These are phyloP conservation scores for Ilex paraguariensis DNA, from an alignment of 305 asterid genomes.

Conservation along the genomic window DNA sequence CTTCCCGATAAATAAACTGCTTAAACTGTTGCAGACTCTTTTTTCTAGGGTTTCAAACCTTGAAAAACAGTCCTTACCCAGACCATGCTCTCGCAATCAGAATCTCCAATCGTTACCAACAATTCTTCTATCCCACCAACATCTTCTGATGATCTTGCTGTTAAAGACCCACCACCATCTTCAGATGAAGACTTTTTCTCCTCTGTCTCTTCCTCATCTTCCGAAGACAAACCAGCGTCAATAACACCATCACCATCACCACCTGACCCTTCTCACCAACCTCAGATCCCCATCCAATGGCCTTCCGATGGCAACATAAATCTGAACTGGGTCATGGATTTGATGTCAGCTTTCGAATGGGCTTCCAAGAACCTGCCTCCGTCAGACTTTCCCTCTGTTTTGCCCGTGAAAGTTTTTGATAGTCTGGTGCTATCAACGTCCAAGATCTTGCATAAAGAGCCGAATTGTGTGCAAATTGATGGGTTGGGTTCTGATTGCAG, in stretches of 20 bases:
- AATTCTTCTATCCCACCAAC: too few relatives aligned
- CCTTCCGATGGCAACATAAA: constrained; percentile 53
- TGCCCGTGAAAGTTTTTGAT: constrained; percentile 72
- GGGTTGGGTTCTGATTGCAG: constrained; percentile 36
- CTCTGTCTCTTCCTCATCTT: constrained; percentile 45
- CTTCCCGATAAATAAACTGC: too few relatives aligned
- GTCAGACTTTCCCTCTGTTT: constrained; percentile 55
- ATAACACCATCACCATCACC: constrained; percentile 32
- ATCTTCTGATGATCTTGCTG: too few relatives aligned
- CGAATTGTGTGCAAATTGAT: constrained; percentile 63
- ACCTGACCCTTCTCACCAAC: constrained; percentile 24
- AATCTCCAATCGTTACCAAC: too few relatives aligned
- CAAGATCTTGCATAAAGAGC: constrained; percentile 86
- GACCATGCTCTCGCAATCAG: too few relatives aligned
- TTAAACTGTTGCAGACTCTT: too few relatives aligned
- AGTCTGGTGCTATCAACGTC: constrained; percentile 63
- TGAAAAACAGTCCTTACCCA: too few relatives aligned
- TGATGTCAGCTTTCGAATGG: constrained; percentile 79
- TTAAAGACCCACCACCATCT: constrained; percentile 29
- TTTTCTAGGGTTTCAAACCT: too few relatives aligned
- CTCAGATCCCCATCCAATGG: constrained; percentile 81
- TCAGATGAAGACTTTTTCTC: constrained; percentile 74
- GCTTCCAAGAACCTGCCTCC: constrained; percentile 58
- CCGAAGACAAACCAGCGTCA: constrained; percentile 35
- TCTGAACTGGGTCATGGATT: constrained; percentile 51